These are phyloP conservation scores for Aplosporella prunicola DNA, from an alignment of 2,329 filamentous ascomycete genomes.

Conservation along the genomic window DNA sequence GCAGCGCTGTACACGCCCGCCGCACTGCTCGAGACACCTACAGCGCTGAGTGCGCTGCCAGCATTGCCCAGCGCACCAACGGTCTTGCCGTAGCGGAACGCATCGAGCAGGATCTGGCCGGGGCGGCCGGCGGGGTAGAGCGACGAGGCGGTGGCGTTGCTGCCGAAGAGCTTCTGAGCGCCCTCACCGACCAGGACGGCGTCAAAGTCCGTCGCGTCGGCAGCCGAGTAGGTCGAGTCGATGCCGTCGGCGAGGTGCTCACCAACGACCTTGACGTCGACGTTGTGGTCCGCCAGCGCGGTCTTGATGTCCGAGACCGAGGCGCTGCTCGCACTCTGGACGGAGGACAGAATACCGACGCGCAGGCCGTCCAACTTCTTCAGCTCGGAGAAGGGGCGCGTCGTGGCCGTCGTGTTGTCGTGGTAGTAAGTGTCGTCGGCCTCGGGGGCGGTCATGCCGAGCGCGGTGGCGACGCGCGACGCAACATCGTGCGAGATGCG, in stretches of 20 bases:
- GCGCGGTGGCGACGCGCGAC: conserved; percentile 50
- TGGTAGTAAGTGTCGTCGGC: conserved; percentile 59
- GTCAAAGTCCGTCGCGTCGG: conserved; percentile 55
- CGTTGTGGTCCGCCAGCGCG: conserved; percentile 41
- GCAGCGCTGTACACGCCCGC: conserved; percentile 24
- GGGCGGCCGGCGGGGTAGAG: conserved; percentile 57
- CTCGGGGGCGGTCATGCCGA: conserved; percentile 50
- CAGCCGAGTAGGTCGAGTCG: conserved; percentile 54
- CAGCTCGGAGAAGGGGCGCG: conserved; percentile 52
- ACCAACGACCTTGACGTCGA: conserved; percentile 51
- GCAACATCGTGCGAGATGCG: conserved; percentile 58
- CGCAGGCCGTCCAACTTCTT: conserved; percentile 53
- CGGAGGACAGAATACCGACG: conserved; percentile 53
- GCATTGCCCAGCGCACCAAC: conserved; percentile 49
- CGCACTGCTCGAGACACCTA: conserved; percentile 34
- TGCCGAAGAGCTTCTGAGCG: conserved; percentile 43
- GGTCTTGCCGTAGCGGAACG: conserved; percentile 62
- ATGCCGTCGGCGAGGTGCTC: conserved; percentile 47
- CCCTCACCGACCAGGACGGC: conserved; percentile 52
- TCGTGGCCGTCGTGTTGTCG: conserved; percentile 52
- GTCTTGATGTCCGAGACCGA: conserved; percentile 47
- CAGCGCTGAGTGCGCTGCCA: conserved; percentile 30
- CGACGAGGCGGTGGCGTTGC: conserved; percentile 24
- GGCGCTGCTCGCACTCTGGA: conserved; percentile 33
- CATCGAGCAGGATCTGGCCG: conserved; percentile 52